phyloP scores from a whole-genome alignment of 352 stramenopile species.

The Elongisporangium prolatum region DNA sequence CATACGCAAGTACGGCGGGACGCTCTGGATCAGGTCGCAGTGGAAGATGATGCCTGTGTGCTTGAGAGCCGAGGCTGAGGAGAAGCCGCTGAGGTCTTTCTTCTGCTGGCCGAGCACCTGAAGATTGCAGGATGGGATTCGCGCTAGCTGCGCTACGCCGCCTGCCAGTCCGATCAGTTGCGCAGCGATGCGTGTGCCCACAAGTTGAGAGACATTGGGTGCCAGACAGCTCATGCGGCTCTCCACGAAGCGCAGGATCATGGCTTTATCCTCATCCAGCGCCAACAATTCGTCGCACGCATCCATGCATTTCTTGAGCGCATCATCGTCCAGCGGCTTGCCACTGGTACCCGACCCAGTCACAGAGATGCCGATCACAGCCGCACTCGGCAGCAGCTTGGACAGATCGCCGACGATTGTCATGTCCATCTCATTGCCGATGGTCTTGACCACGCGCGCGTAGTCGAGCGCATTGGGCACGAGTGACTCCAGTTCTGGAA shows the following conservation, averaged over 20 bases:
- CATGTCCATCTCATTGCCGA: conserved; percentile 94
- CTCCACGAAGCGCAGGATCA: conserved; percentile 91
- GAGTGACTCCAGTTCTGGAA: conserved; percentile 93
- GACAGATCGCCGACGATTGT: conserved; percentile 85
- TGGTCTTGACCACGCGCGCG: conserved; percentile 87
- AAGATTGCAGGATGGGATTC: conserved; percentile 97
- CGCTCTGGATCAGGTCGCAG: conserved; percentile 89
- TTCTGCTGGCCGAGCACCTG: conserved; percentile 95
- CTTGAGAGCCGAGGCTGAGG: conserved; percentile 70
- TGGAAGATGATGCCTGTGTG: conserved; percentile 94
- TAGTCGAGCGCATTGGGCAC: conserved; percentile 92
- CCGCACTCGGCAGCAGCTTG: conserved; percentile 87
- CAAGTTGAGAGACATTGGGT: conserved; percentile 91
- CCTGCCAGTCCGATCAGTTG: conserved; percentile 93
- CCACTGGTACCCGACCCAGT: conserved; percentile 90
- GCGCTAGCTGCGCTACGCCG: conserved; percentile 90
- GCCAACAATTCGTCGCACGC: conserved; percentile 87
- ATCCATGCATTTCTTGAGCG: conserved; percentile 71
- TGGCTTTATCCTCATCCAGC: conserved; percentile 78
- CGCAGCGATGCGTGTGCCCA: conserved; percentile 94
- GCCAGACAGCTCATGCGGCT: conserved; percentile 90
- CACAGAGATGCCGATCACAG: conserved; percentile 94
- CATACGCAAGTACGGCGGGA: conserved; percentile 90
- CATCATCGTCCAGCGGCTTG: conserved; percentile 58
- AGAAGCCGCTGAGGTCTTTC: conserved; percentile 89